Conservation (phyloP, 768 basidiomycete species). For the Cubamyces lactineus region DNA sequence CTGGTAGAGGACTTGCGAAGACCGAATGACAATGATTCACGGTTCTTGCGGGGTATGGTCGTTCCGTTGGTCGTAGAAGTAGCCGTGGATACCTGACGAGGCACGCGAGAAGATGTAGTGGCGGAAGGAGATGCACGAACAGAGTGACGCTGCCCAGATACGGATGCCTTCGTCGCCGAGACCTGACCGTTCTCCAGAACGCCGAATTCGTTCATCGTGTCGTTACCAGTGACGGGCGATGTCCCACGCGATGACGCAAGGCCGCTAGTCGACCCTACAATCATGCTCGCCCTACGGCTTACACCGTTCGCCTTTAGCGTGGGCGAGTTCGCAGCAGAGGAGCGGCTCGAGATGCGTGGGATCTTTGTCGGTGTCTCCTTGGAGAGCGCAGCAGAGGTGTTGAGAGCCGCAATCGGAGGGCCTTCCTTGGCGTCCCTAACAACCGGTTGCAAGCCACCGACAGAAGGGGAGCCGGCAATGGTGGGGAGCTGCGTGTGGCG, state of each 20-base stretch:
- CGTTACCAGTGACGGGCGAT: constrained; percentile 56
- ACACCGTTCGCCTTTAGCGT: constrained; percentile 55
- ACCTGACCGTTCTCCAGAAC: constrained; percentile 68
- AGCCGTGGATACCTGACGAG: constrained; percentile 63
- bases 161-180: constrained; percentile 48
- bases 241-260: constrained; percentile 60
- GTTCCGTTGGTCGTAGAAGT: constrained; percentile 48
- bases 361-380: constrained; percentile 95
- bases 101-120: constrained; percentile 53
- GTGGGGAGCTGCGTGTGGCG: constrained; percentile 80
- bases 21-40: constrained; percentile 81
- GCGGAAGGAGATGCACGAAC: constrained; percentile 65
- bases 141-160: constrained; percentile 54
- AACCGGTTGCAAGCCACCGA: constrained; percentile 59
- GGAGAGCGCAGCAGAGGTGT: constrained; percentile 52
- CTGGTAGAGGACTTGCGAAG: constrained; percentile 83
- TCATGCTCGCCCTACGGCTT: constrained; percentile 68
- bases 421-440: constrained; percentile 61
- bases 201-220: constrained; percentile 75
- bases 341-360: constrained; percentile 86
- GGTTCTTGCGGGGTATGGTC: constrained; percentile 65
- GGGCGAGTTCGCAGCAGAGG: constrained; percentile 75
- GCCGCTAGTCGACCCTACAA: constrained; percentile 44
- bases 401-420: constrained; percentile 55
- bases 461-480: constrained; percentile 92